Conservation (phyloP, 202 grass and related monocot species). For the Setaria italica region DNA sequence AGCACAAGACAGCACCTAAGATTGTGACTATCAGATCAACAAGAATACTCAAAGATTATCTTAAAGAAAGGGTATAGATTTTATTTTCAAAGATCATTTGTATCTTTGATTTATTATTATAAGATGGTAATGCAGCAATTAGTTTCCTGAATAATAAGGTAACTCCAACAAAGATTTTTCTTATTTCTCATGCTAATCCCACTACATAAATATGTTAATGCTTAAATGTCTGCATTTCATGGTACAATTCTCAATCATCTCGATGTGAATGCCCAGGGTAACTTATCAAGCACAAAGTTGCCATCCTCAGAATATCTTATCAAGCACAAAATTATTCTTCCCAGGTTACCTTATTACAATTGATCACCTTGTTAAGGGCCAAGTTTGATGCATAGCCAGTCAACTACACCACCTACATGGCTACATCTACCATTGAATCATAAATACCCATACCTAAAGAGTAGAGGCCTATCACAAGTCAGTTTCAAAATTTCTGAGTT, state of each 20-base stretch:
- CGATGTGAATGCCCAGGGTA: background rate
- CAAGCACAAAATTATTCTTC: slow-evolving; percentile 5
- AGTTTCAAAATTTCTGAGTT: background rate
- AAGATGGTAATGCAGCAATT: background rate
- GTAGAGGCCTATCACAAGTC: background rate
- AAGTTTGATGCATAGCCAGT: too few relatives aligned
- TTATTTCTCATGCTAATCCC: background rate
- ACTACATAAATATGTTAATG: background rate
- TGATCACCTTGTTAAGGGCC: background rate
- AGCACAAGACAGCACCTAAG: slow-evolving; percentile 2
- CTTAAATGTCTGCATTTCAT: background rate
- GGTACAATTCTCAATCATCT: background rate
- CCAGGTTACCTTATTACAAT: background rate
- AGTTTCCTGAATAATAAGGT: background rate
- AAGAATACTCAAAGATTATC: background rate
- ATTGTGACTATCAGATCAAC: background rate
- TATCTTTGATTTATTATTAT: background rate
- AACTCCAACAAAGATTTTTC: background rate
- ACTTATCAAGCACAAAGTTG: background rate
- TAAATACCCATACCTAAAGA: background rate
- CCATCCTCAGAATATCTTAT: background rate
- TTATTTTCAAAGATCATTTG: background rate
- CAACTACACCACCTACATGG: background rate
- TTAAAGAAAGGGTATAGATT: background rate
- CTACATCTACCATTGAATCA: background rate